Conservation (phyloP, 2,329 filamentous ascomycete species). For the Alternaria sp. region DNA sequence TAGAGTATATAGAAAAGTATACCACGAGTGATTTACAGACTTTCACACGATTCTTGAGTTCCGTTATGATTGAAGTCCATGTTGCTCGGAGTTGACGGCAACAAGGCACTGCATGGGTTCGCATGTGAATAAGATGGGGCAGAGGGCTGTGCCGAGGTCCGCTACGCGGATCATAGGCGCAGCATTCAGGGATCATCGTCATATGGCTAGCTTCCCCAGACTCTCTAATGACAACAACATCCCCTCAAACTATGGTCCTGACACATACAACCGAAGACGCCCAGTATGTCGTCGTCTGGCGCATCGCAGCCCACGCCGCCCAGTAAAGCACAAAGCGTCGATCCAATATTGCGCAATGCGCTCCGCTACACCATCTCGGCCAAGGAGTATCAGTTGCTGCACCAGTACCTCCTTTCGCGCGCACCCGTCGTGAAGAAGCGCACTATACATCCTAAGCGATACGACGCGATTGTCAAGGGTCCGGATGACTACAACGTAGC, state of each 20-base stretch:
- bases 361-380: conserved; percentile 85
- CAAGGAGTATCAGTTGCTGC: conserved; percentile 84
- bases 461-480: conserved; percentile 60
- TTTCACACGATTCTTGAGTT: not conserved
- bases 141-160: conserved; percentile 16
- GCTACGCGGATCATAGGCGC: not conserved
- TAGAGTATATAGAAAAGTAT: not conserved
- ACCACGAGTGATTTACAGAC: not conserved
- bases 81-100: not conserved
- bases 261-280: conserved; percentile 17
- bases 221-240: conserved; percentile 11
- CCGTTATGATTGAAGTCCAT: not conserved
- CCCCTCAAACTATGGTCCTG: conserved; percentile 29
- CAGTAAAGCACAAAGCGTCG: conserved; percentile 52
- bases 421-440: conserved; percentile 68
- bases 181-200: conserved; percentile 11
- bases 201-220: conserved; percentile 25
- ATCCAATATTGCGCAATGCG: conserved; percentile 83
- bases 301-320: conserved; percentile 39
- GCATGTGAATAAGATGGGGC: conserved; percentile 15
- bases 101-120: not conserved
- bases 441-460: conserved; percentile 60
- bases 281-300: conserved; percentile 44
- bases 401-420: conserved; percentile 82
- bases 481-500: conserved; percentile 60